Percentiles rank a stretch among this genome's conserved stretches.
These are phyloP conservation scores for Pseudozyma sp. DNA, from an alignment of 1,284 basidiomycete species.

Conservation along the genomic window DNA sequence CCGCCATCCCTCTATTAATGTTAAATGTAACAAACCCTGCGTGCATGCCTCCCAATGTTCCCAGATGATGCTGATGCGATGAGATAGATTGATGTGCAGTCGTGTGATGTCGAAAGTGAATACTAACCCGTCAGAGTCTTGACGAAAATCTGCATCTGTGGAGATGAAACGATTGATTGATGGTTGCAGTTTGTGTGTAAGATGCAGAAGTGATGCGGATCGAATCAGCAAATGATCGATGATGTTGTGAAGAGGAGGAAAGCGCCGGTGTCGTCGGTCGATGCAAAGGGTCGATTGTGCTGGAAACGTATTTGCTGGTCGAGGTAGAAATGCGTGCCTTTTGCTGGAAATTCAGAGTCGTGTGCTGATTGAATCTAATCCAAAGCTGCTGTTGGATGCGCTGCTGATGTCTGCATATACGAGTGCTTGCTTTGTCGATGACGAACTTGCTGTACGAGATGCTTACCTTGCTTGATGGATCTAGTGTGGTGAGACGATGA, in stretches of 20 bases:
- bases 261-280: conserved; percentile 3
- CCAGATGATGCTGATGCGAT: conserved; percentile 2
- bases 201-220: conserved; percentile 17
- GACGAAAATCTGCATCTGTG: conserved; percentile 67
- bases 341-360: not conserved
- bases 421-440: conserved; percentile 7
- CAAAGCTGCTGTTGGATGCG: conserved; percentile 6
- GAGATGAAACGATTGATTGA: conserved; percentile 13
- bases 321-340: not conserved
- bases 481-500: conserved; percentile 50
- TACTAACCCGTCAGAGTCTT: conserved; percentile 67
- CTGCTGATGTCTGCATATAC: conserved; percentile 7
- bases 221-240: conserved; percentile 38
- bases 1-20: not conserved
- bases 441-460: conserved; percentile 14
- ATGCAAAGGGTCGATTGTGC: not conserved
- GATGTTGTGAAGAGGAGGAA: not conserved
- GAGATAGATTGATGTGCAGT: conserved; percentile 10
- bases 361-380: not conserved
- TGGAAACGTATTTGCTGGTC: not conserved
- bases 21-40: not conserved
- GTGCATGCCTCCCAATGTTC: not conserved
- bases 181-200: conserved; percentile 1
- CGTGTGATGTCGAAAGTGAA: conserved; percentile 7
- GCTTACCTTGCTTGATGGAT: conserved; percentile 55